Base-by-base conservation (phyloP, 108 stramenopile species). In the Epithemia pelagica region DNA sequence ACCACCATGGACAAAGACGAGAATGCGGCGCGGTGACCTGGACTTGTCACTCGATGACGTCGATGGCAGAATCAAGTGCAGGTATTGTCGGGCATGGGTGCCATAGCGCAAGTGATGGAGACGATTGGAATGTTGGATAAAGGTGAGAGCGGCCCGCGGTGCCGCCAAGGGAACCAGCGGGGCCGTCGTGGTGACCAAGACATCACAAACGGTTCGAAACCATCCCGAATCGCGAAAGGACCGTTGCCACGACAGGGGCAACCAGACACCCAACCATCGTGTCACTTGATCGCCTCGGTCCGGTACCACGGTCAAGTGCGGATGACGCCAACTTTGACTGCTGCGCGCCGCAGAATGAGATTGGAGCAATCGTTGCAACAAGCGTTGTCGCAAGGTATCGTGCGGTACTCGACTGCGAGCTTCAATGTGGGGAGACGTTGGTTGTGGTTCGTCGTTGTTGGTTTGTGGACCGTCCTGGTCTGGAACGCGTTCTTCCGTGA, bases 1-100 rank as follows among this genome's bases (percentile, higher is more conserved):
- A 31, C 91, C 91, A 32, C 91, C 91, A 65, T 92, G 91, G 1
- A 79, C 69, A 61, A 82, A 82, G 73, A 79, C 70, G 7, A 79
- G 22, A 1, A 64, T 58, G 30, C 80, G 73, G 10, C 30, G 30
- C 58, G 10, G 30, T 56, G 32, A 52, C 54, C n/a, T 31, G 30
- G 28, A 28, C 0, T 19, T 60, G 20, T 23, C 32, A 22, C 30
- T 24, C 58, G 54, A 30, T 25, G 23, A 10, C 77, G 72, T 76
- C 74, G 72, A 29, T 0, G 89, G 90, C 52, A 81, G 61, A 32
- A 80, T 80, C 37, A 92, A 57, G 52, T 92, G 88, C n/a, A 92
- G 68, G 53, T 71, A 71, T 68, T 87, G 86, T 75, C 73, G 75
- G 7, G 52, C 24, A 78, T 85, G 82, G 8, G 32, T 23, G 30